Percentiles rank a stretch among this genome's conserved stretches.
phyloP scores from a whole-genome alignment of 2,329 filamentous ascomycete genomes.

The Microascus cirrosus region DNA sequence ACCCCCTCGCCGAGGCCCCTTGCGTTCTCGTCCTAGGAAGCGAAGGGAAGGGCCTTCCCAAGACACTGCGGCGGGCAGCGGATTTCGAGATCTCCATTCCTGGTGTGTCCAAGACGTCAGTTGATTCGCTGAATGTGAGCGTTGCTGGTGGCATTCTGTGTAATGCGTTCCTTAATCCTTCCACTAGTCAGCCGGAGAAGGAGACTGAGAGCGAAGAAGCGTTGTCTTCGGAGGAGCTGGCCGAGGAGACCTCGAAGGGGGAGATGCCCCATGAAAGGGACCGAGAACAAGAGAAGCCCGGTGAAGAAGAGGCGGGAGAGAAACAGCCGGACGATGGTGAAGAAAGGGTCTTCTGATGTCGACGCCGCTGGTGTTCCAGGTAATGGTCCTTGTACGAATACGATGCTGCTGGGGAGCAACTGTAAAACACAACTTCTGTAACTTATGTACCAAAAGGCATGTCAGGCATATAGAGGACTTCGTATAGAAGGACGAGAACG shows the following conservation, averaged over 20 bases:
- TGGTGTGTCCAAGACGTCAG: slow-evolving; percentile 38
- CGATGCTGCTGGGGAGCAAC: background rate
- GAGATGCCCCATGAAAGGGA: background rate
- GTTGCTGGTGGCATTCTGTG: slow-evolving; percentile 74
- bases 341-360: background rate
- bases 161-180: slow-evolving; percentile 39
- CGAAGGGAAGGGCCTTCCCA: slow-evolving; percentile 65
- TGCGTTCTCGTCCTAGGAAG: slow-evolving; percentile 75
- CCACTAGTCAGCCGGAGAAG: background rate
- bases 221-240: background rate
- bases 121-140: slow-evolving; percentile 91
- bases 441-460: no score
- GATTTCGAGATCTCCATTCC: slow-evolving; percentile 58
- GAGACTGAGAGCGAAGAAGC: background rate
- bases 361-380: background rate
- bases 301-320: background rate
- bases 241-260: background rate
- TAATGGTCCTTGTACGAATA: background rate
- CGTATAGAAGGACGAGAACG: no score
- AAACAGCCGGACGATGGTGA: background rate
- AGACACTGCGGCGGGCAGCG: slow-evolving; percentile 51
- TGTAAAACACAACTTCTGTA: no score
- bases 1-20: slow-evolving; percentile 48
- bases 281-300: background rate
- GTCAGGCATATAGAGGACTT: no score